Conservation (phyloP, 2,329 filamentous ascomycete genomes). For the Teratosphaeria zuluensis region DNA sequence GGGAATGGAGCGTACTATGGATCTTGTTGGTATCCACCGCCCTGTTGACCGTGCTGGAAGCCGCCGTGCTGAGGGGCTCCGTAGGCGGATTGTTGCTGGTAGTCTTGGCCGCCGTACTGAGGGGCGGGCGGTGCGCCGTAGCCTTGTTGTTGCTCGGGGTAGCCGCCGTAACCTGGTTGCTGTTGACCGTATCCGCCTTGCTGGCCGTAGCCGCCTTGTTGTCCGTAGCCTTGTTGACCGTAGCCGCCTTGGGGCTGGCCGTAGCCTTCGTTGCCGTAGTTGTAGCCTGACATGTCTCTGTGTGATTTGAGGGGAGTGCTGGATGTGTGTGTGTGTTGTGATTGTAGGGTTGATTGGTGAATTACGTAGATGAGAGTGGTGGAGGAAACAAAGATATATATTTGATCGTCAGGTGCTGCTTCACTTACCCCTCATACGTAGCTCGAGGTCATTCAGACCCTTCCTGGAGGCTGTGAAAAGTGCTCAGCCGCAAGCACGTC, state of each 20-base stretch:
- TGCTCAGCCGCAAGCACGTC: neutral
- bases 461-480: neutral
- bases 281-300: conserved; percentile 15
- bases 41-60: conserved; percentile 14
- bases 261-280: conserved; percentile 12
- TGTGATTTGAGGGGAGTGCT: neutral
- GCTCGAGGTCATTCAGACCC: neutral
- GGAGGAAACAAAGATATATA: neutral
- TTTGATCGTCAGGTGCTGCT: neutral
- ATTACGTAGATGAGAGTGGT: neutral
- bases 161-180: conserved; percentile 16
- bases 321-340: neutral
- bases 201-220: conserved; percentile 8
- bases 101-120: conserved; percentile 12
- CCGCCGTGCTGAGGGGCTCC: conserved; percentile 8
- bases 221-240: conserved; percentile 13
- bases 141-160: conserved; percentile 19
- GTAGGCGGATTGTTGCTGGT: conserved; percentile 14
- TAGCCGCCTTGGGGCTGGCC: conserved; percentile 10
- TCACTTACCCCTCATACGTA: neutral
- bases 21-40: conserved; percentile 3
- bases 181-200: conserved; percentile 10
- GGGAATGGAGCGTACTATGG: neutral
- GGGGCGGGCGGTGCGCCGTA: conserved; percentile 20
- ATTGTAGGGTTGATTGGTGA: too few relatives aligned